Evolutionary conservation across 2,329 filamentous ascomycete species (phyloP).

Genomic region (Diplodia mutila): DNA sequence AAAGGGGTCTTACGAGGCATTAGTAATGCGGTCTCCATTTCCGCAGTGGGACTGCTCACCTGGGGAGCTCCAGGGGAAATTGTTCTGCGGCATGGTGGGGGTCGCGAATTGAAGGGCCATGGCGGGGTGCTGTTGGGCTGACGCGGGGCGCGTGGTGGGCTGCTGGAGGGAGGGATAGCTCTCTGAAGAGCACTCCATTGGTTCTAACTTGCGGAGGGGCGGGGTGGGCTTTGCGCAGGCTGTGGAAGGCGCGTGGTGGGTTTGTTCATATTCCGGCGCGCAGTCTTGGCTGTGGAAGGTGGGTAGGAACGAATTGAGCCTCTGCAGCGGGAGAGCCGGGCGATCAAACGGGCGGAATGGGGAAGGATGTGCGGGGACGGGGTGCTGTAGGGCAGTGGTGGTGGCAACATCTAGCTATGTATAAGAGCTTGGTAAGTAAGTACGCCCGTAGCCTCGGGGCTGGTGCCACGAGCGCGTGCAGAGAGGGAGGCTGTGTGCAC

Average conservation of each 20-base stretch:
- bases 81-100: slow-evolving; percentile 6
- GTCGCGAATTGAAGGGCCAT: slow-evolving; percentile 13
- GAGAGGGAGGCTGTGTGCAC: slow-evolving; percentile 3
- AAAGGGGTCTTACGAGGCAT: background rate
- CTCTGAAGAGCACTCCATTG: slow-evolving; percentile 16
- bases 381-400: too few species aligned
- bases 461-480: background rate
- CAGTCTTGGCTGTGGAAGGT: background rate
- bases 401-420: background rate
- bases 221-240: background rate
- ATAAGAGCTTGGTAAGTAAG: background rate
- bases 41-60: background rate
- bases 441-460: slow-evolving; percentile 1
- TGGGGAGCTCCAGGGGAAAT: slow-evolving; percentile 13
- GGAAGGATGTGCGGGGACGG: slow-evolving; percentile 8
- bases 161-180: slow-evolving; percentile 11
- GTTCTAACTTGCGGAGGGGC: background rate
- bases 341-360: slow-evolving; percentile 16
- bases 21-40: background rate
- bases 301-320: background rate
- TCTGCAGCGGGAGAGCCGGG: background rate
- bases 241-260: background rate
- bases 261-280: slow-evolving; percentile 12
- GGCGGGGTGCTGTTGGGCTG: background rate
- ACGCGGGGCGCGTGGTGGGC: slow-evolving; percentile 8